Evolutionary conservation across 2,329 filamentous ascomycete species (phyloP).

Genomic region (Colletotrichum trifolii): DNA sequence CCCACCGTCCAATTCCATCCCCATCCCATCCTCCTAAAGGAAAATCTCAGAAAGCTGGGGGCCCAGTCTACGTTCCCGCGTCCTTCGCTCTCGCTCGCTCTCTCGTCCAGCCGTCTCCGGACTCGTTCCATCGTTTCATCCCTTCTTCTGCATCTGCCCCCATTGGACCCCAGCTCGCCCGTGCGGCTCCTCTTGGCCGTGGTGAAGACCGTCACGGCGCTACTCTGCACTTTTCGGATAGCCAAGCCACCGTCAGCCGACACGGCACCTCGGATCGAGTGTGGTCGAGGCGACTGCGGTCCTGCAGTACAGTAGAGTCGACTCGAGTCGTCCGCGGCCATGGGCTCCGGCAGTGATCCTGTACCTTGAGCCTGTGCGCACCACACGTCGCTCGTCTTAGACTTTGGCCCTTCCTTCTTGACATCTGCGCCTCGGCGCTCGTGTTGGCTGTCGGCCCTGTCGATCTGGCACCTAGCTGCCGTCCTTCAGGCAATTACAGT

Average conservation of each 20-base stretch:
- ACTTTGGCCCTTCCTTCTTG: constrained; percentile 3
- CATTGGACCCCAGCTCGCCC: constrained; percentile 19
- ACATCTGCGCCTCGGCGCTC: constrained; percentile 20
- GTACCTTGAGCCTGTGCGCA: not conserved
- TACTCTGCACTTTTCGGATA: no score
- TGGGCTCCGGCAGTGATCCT: not conserved
- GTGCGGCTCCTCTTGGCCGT: constrained; percentile 10
- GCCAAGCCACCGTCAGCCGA: no score
- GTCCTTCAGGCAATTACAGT: constrained; percentile 5
- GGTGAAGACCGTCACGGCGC: not conserved
- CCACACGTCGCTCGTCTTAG: constrained; percentile 15
- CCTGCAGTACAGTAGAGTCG: no score
- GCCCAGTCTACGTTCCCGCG: no score
- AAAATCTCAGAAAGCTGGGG: no score
- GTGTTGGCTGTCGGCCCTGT: not conserved
- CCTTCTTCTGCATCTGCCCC: constrained; percentile 13
- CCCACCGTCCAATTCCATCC: not conserved
- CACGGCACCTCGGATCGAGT: no score
- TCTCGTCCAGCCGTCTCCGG: constrained; percentile 11
- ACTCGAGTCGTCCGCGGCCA: no score
- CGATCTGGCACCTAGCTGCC: not conserved
- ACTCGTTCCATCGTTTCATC: constrained; percentile 27
- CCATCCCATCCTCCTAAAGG: not conserved
- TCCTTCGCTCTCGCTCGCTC: constrained; percentile 1
- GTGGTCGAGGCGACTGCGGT: no score